Base-by-base conservation (phyloP, 176 grass and related monocot species). In the Thinopyrum elongatum region DNA sequence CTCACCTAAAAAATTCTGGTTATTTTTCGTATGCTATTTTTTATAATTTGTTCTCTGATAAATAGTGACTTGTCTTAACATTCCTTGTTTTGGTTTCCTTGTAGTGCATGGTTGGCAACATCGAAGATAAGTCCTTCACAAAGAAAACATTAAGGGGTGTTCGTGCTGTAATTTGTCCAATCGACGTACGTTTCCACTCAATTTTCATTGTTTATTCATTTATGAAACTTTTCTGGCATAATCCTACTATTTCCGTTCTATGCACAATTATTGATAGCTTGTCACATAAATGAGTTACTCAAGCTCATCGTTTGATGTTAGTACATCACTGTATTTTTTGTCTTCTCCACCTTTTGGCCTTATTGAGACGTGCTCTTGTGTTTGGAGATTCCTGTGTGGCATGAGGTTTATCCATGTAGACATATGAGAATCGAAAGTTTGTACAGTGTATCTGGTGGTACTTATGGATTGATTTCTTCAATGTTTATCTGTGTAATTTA, bases 101-200 rank as follows among this genome's bases (percentile, higher is more conserved):
- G 30, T 80, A 98, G 96, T 83, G 88, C 78, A 85, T 98, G 78
- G 86, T 93, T 81, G 88, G 93, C 73, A 89, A 94, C 85, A 30
- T 88, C 58, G 84, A 84, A 86, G 93, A 95, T 6, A 90, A 92
- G 47, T 83, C 87, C 83, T 95, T 98, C 83, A 64, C 88, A 17
- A 89, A 86, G 89, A 98, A 94, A 82, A 83, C 88, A 75, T 69
- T 98, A 33, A 94, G 74, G 76, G 93, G 91, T 53, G 91, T 98
- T 82, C 88, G 86, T 47, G 79, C 95, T 44, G 67, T 98, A 83
- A 92, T 98, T 89, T 94, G 88, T 81, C 82, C 93, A 69, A 82
- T 72, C 8, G 60, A 95, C 89, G 95, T 98, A 95, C 78, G 89
- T 87, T 30, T 44, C n/a, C 36, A 83, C 29, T 84, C 65, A 34